Percentiles rank a stretch among this genome's conserved stretches.
Conservation (phyloP, 805 yeast genomes). For the Candida silvicultrix region DNA sequence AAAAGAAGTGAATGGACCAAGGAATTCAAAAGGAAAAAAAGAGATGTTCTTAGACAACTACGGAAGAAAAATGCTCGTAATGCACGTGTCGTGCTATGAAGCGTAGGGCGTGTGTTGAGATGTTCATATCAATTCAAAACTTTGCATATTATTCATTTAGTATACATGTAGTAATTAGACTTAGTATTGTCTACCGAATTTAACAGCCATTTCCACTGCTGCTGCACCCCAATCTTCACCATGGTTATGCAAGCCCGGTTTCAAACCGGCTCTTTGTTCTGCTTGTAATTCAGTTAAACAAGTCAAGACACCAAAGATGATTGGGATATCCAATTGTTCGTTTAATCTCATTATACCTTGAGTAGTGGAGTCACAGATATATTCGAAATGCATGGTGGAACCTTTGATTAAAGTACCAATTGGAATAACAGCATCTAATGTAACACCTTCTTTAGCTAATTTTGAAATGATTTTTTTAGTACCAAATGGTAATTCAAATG, state of each 20-base stretch:
- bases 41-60: constrained; percentile 62
- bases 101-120: too few species aligned
- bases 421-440: constrained; percentile 82
- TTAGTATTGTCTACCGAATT: constrained; percentile 23
- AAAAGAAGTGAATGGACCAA: constrained; percentile 76
- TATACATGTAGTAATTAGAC: neutral
- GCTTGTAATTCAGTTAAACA: constrained; percentile 95
- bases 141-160: neutral
- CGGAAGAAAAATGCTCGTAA: constrained; percentile 33
- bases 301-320: constrained; percentile 90
- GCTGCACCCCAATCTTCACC: constrained; percentile 99
- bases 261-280: constrained; percentile 84
- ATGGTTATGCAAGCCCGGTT: constrained; percentile 81
- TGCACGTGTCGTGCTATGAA: neutral
- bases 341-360: constrained; percentile 81
- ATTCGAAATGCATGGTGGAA: constrained; percentile 96
- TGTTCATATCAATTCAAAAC: neutral
- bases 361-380: constrained; percentile 87
- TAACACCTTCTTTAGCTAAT: constrained; percentile 33
- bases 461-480: constrained; percentile 35
- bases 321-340: constrained; percentile 63
- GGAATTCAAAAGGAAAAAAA: constrained; percentile 64
- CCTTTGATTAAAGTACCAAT: constrained; percentile 96
- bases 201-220: constrained; percentile 88
- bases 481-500: constrained; percentile 89